Conservation (phyloP, 495 filamentous ascomycete genomes). For the Hyphodiscus hymeniophilus region DNA sequence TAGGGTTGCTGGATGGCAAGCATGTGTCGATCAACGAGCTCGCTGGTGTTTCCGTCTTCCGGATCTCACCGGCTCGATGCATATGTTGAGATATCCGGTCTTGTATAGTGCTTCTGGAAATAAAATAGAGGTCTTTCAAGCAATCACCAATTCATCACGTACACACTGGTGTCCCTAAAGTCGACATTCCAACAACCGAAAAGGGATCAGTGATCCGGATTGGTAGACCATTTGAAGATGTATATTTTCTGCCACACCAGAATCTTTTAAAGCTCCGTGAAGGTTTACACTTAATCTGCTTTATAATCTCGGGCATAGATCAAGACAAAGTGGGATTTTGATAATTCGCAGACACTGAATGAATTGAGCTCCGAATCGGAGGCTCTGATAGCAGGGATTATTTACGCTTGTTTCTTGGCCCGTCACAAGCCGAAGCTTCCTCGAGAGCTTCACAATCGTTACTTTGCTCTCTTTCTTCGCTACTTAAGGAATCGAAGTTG, state of each 20-base stretch:
- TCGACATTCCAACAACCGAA: neutral
- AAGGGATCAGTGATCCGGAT: neutral
- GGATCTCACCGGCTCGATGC: neutral
- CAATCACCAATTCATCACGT: neutral
- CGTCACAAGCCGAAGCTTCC: constrained; percentile 3
- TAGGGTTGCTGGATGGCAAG: neutral
- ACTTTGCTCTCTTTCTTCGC: neutral
- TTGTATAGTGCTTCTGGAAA: constrained; percentile 1
- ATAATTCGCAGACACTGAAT: too few relatives aligned
- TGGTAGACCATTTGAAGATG: neutral
- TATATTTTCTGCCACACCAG: neutral
- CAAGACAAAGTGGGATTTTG: too few relatives aligned
- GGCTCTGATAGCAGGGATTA: neutral
- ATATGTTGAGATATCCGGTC: neutral
- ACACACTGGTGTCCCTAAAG: neutral
- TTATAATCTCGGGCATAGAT: too few relatives aligned
- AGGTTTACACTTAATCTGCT: too few relatives aligned
- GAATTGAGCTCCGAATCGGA: neutral
- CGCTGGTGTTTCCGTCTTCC: neutral
- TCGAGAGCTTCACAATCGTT: neutral
- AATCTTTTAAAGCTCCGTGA: neutral
- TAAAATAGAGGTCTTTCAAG: constrained; percentile 11
- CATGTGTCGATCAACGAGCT: constrained; percentile 9
- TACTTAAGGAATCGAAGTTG: constrained; percentile 5
- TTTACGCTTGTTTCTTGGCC: neutral